Conservation (phyloP, 305 asterid species). For the Solanum hybrid region DNA sequence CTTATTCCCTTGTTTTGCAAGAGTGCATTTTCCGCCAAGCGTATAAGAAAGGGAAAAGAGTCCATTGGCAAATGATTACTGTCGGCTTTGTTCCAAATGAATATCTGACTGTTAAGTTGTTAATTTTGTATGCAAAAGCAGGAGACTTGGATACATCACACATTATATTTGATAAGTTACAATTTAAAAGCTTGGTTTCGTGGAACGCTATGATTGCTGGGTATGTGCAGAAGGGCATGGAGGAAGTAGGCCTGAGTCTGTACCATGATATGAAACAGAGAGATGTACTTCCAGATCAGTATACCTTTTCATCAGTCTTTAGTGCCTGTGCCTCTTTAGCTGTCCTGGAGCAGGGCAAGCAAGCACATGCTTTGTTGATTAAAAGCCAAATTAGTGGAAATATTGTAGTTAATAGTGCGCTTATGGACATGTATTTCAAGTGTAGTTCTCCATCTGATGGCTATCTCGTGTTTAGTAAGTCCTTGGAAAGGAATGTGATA, state of each 20-base stretch:
- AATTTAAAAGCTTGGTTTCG: slow-evolving; percentile 39
- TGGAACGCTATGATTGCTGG: slow-evolving; percentile 86
- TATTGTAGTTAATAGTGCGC: slow-evolving; percentile 69
- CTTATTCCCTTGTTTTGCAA: slow-evolving; percentile 76
- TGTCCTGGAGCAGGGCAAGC: slow-evolving; percentile 70
- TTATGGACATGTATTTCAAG: slow-evolving; percentile 91
- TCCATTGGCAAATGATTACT: slow-evolving; percentile 78
- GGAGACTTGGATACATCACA: slow-evolving; percentile 57
- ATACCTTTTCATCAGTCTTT: slow-evolving; percentile 73
- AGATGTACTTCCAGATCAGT: slow-evolving; percentile 73
- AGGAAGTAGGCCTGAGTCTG: slow-evolving; percentile 60
- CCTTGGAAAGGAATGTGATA: slow-evolving; percentile 55
- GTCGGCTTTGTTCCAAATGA: slow-evolving; percentile 59
- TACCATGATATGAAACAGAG: slow-evolving; percentile 50
- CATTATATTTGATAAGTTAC: slow-evolving; percentile 45
- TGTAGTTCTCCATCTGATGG: slow-evolving; percentile 77
- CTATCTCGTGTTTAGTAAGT: slow-evolving; percentile 47
- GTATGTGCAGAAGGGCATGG: slow-evolving; percentile 66
- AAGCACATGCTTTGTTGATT: slow-evolving; percentile 56
- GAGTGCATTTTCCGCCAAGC: slow-evolving; percentile 73
- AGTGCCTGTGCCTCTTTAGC: slow-evolving; percentile 91
- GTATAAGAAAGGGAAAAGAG: slow-evolving; percentile 53
- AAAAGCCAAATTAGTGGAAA: slow-evolving; percentile 55
- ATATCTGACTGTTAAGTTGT: slow-evolving; percentile 61
- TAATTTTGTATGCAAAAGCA: slow-evolving; percentile 69